Conservation (phyloP, 2,329 filamentous ascomycete species). For the Zymoseptoria ardabiliae region DNA sequence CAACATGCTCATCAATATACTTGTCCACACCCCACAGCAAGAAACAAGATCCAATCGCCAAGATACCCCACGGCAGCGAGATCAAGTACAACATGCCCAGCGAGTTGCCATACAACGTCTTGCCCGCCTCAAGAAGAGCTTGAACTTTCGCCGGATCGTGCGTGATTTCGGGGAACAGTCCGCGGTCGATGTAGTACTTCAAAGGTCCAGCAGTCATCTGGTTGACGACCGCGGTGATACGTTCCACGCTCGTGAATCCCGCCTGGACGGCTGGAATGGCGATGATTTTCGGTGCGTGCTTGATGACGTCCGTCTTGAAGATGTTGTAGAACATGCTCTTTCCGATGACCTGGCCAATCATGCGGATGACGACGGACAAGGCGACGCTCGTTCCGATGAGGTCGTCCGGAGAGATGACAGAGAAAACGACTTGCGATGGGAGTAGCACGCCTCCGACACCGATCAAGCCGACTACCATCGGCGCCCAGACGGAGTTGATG, state of each 20-base stretch:
- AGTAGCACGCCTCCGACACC: constrained; percentile 63
- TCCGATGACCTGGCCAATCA: constrained; percentile 56
- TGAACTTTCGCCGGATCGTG: constrained; percentile 3
- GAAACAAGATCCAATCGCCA: constrained; percentile 12
- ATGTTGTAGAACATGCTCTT: constrained; percentile 43
- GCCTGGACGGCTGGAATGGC: constrained; percentile 16
- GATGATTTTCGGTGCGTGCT: constrained; percentile 45
- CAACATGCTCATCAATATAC: constrained; percentile 11
- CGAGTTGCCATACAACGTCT: constrained; percentile 16
- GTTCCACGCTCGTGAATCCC: constrained; percentile 3
- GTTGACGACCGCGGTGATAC: constrained; percentile 8
- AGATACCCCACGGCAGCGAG: constrained; percentile 12
- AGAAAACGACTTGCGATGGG: constrained; percentile 58
- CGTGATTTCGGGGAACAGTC: constrained; percentile 13
- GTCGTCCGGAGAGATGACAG: constrained; percentile 60
- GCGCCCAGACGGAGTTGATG: constrained; percentile 28
- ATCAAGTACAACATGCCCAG: constrained; percentile 18
- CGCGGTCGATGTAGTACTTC: constrained; percentile 6
- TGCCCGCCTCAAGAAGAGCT: constrained; percentile 8
- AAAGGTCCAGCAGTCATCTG: constrained; percentile 13
- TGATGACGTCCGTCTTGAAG: constrained; percentile 38
- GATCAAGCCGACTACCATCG: constrained; percentile 52
- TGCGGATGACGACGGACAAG: constrained; percentile 58
- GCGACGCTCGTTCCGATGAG: constrained; percentile 61
- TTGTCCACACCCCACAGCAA: constrained; percentile 12